Conservation (phyloP, 208 protist species). For the Acanthamoeba lenticulata region DNA sequence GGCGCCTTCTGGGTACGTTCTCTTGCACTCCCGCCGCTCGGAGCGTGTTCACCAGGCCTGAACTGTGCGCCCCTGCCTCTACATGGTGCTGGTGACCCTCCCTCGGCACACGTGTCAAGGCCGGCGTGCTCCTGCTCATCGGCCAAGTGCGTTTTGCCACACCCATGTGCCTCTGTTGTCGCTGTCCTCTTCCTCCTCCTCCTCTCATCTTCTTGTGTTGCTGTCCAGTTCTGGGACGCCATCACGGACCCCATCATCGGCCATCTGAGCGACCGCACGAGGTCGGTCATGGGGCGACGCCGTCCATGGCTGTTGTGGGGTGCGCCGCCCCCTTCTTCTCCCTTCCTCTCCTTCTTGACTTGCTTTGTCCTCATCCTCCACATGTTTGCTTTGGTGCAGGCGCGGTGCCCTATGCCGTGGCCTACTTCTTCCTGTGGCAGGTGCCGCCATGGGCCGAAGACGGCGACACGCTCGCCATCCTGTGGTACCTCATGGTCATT, state of each 20-base stretch:
- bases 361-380: background rate
- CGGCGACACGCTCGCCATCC: background rate
- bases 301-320: slow-evolving; percentile 33
- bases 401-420: slow-evolving; percentile 9
- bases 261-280: slow-evolving; percentile 19
- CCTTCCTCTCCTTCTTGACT: background rate
- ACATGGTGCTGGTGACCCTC: background rate
- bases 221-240: slow-evolving; percentile 44
- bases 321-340: background rate
- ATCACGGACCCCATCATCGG: slow-evolving; percentile 59
- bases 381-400: background rate
- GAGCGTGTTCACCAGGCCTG: no score
- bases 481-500: background rate
- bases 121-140: background rate
- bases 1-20: slow-evolving; percentile 12
- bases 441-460: slow-evolving; percentile 53
- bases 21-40: background rate
- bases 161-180: background rate
- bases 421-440: slow-evolving; percentile 34
- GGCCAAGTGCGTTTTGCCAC: background rate
- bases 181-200: background rate
- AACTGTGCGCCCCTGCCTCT: no score
- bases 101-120: background rate
- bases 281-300: slow-evolving; percentile 4
- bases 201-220: background rate